Conservation (phyloP, 192 early-diverging fungal genomes). For the Backusella macrospora region DNA sequence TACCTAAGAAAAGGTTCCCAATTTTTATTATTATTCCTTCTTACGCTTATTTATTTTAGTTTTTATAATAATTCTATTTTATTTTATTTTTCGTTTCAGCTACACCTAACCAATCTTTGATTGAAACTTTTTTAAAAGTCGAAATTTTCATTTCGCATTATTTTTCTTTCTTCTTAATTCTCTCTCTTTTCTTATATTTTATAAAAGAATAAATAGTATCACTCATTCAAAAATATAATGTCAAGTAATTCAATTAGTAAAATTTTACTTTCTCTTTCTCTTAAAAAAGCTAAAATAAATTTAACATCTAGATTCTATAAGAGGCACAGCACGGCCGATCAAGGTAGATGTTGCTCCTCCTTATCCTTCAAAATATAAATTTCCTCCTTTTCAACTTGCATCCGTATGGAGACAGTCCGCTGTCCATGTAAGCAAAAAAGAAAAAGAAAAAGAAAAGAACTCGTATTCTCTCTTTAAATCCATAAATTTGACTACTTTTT, state of each 20-base stretch:
- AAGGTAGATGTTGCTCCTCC: not conserved
- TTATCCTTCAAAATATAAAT: not conserved
- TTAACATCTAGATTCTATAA: not conserved
- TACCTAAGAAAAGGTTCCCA: not conserved
- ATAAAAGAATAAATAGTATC: not conserved
- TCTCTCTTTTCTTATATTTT: not conserved
- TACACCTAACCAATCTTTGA: conserved; percentile 1
- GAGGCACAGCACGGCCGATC: not conserved
- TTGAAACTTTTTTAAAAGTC: not conserved
- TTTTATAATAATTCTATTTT: not conserved
- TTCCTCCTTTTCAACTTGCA: not conserved
- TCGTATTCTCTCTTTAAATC: not conserved
- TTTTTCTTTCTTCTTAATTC: not conserved
- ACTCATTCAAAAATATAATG: not conserved
- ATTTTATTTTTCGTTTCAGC: conserved; percentile 1
- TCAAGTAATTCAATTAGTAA: not conserved
- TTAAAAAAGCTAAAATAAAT: not conserved
- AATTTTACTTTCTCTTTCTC: not conserved
- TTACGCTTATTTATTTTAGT: not conserved
- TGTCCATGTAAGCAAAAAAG: not conserved
- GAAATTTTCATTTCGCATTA: not conserved
- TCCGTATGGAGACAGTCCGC: not conserved
- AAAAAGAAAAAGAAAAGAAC: too few species aligned
- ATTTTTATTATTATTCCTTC: not conserved
- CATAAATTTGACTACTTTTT: not conserved